These are phyloP conservation scores for Hyphopichia fennica DNA, from an alignment of 1,139 yeast genomes.

Conservation along the genomic window DNA sequence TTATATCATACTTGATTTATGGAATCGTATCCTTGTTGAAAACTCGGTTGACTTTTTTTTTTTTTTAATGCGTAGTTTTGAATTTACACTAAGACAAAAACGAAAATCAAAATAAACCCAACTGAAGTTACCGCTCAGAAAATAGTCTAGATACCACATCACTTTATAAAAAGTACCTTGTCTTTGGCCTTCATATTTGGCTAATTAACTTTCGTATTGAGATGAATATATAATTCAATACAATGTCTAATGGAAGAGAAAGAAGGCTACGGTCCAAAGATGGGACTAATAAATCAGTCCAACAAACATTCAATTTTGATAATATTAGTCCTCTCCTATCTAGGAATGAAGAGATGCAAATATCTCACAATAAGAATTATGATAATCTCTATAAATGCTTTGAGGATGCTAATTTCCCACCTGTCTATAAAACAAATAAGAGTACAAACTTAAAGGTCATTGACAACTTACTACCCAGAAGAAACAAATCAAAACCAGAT, in stretches of 20 bases:
- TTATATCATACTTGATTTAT: too few relatives aligned
- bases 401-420: constrained; percentile 10
- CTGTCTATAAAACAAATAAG: constrained; percentile 7
- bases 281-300: neutral
- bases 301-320: constrained; percentile 16
- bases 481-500: constrained; percentile 29
- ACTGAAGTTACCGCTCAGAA: too few relatives aligned
- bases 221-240: constrained; percentile 2
- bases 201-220: too few relatives aligned
- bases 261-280: constrained; percentile 25
- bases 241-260: constrained; percentile 4
- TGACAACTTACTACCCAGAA: constrained; percentile 19
- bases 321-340: constrained; percentile 12
- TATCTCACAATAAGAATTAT: neutral
- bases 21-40: too few relatives aligned
- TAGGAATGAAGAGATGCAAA: constrained; percentile 6
- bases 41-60: too few relatives aligned
- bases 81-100: too few relatives aligned
- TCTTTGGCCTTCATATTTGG: too few relatives aligned
- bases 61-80: too few relatives aligned
- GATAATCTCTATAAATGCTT: constrained; percentile 10
- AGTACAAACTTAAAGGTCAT: constrained; percentile 7
- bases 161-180: too few relatives aligned
- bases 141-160: too few relatives aligned
- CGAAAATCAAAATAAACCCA: too few relatives aligned